A percentile compares a stretch with the other conserved stretches of the same genome.
Conservation (phyloP, 1,284 basidiomycete species). For the Fomitopsis schrenkii region DNA sequence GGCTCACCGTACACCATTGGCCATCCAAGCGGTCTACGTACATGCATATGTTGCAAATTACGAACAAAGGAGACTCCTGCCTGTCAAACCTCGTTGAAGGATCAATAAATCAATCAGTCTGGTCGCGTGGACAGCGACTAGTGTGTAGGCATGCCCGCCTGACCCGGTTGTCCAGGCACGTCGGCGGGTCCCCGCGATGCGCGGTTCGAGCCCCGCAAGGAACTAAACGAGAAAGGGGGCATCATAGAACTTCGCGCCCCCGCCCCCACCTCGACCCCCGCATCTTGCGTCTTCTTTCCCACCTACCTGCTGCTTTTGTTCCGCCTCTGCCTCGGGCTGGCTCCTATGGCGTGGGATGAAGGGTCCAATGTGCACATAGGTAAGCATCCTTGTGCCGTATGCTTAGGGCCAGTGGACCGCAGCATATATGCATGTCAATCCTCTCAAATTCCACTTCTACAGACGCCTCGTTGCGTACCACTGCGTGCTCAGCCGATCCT, state of each 20-base stretch:
- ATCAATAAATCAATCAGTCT: too few relatives aligned
- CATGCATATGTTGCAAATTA: too few relatives aligned
- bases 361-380: too few relatives aligned
- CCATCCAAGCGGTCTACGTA: too few relatives aligned
- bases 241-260: neutral
- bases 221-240: neutral
- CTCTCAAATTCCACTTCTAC: too few relatives aligned
- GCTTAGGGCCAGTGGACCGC: too few relatives aligned
- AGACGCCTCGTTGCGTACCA: too few relatives aligned
- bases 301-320: neutral
- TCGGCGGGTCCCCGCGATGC: neutral
- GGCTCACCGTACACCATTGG: too few relatives aligned
- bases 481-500: neutral
- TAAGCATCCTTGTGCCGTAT: too few relatives aligned
- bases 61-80: too few relatives aligned
- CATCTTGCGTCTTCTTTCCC: neutral
- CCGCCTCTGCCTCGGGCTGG: neutral
- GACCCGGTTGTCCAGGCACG: neutral
- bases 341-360: neutral
- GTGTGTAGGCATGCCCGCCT: neutral
- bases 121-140: neutral
- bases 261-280: neutral
- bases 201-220: neutral
- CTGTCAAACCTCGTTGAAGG: too few relatives aligned
- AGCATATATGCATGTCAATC: too few relatives aligned